A percentile compares a stretch with the other conserved stretches of the same genome.
Evolutionary conservation across 2,329 filamentous ascomycete genomes (phyloP).

Genomic region (Diaporthe caulivora): DNA sequence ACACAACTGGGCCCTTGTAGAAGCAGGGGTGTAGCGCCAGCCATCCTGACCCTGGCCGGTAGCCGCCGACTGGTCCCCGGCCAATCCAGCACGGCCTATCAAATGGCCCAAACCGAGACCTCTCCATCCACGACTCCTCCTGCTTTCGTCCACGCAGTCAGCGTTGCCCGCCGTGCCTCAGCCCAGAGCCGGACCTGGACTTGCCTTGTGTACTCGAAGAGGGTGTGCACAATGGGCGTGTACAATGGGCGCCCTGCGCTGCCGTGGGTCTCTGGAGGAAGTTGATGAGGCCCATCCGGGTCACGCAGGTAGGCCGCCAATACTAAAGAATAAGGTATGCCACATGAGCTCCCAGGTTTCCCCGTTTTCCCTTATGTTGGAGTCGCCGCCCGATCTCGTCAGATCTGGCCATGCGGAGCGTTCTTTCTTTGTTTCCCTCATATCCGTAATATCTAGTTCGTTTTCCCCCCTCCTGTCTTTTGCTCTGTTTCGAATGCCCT

Average conservation of each 20-base stretch:
- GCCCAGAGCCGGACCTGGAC: constrained; percentile 36
- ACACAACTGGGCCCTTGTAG: constrained; percentile 55
- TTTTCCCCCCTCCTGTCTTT: constrained; percentile 27
- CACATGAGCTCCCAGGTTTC: constrained; percentile 26
- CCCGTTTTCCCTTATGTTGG: constrained; percentile 33
- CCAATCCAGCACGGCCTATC: constrained; percentile 57
- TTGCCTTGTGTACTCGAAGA: constrained; percentile 31
- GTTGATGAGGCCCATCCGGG: constrained; percentile 31
- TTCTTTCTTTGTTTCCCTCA: constrained; percentile 32
- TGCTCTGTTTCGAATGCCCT: constrained; percentile 33
- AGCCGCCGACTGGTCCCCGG: constrained; percentile 62
- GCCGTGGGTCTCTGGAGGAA: constrained; percentile 32
- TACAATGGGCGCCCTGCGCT: constrained; percentile 16
- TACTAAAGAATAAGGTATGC: constrained; percentile 42
- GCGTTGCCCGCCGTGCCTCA: constrained; percentile 36
- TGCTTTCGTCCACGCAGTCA: constrained; percentile 43
- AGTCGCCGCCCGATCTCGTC: constrained; percentile 31
- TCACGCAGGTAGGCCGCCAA: constrained; percentile 37
- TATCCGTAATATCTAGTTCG: constrained; percentile 34
- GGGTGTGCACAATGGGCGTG: constrained; percentile 35
- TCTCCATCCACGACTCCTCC: constrained; percentile 49
- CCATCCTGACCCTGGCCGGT: constrained; percentile 58
- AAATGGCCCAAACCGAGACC: constrained; percentile 50
- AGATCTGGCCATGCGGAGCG: constrained; percentile 36
- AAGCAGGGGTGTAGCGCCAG: constrained; percentile 58